A percentile compares a stretch with the other conserved stretches of the same genome.
phyloP scores from a whole-genome alignment of 192 early-diverging fungal species.

The Backusella liffmaniae region DNA sequence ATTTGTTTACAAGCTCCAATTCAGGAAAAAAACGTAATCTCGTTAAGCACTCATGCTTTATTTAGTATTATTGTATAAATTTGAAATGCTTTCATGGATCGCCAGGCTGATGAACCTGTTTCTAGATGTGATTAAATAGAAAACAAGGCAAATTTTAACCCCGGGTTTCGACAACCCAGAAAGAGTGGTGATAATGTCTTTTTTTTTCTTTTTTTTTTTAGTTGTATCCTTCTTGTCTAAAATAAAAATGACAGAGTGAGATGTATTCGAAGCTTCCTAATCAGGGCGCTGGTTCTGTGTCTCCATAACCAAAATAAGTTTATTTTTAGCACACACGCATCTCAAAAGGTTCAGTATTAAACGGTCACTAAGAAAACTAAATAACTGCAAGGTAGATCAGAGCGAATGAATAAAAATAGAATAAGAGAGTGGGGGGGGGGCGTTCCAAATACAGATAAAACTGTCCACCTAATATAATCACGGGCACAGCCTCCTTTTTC shows the following conservation, averaged over 20 bases:
- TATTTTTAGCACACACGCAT: slow-evolving; percentile 7
- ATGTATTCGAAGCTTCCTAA: background rate
- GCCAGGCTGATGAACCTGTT: background rate
- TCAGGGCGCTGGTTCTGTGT: background rate
- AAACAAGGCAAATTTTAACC: background rate
- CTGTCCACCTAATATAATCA: background rate
- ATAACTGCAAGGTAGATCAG: background rate
- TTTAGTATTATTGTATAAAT: background rate
- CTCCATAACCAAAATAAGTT: background rate
- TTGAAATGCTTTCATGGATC: background rate
- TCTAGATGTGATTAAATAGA: background rate
- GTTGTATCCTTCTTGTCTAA: background rate
- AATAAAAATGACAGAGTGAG: background rate
- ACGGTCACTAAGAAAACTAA: background rate
- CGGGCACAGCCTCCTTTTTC: slow-evolving; percentile 1
- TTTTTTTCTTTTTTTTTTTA: background rate
- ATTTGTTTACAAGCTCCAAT: background rate
- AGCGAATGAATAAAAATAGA: slow-evolving; percentile 9
- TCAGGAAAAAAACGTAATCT: slow-evolving; percentile 5
- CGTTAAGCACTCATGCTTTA: background rate
- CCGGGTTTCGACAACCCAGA: background rate
- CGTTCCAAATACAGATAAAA: background rate
- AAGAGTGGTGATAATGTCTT: background rate
- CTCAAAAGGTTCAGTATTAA: background rate
- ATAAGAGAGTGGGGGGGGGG: background rate